phyloP scores from a whole-genome alignment of 306 rosid genomes.

The Prunus davidiana region DNA sequence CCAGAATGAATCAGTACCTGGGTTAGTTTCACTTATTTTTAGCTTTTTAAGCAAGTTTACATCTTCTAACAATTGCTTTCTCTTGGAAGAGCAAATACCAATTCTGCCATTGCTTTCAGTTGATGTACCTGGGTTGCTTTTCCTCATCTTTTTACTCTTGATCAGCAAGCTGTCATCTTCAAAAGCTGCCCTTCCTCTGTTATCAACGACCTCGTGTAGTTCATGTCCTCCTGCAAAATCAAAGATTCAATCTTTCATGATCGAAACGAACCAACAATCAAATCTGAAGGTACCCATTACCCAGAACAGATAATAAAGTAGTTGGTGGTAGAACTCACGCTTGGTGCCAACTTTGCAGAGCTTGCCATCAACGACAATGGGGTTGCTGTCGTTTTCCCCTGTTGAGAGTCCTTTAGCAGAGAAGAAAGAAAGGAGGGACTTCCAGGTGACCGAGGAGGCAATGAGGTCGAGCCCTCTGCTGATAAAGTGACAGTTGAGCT shows the following conservation, averaged over 20 bases:
- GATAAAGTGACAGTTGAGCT: slow-evolving; percentile 69
- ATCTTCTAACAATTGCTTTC: slow-evolving; percentile 54
- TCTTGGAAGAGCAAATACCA: slow-evolving; percentile 42
- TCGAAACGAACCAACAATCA: slow-evolving; percentile 4
- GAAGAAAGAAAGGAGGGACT: slow-evolving; percentile 69
- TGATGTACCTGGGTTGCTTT: background rate
- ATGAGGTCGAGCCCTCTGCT: slow-evolving; percentile 62
- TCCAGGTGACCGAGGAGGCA: slow-evolving; percentile 76
- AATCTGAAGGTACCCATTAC: background rate
- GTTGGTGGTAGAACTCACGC: slow-evolving; percentile 31
- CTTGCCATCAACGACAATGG: slow-evolving; percentile 63
- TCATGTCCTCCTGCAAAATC: slow-evolving; percentile 49
- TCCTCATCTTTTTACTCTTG: slow-evolving; percentile 51
- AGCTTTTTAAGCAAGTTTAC: slow-evolving; percentile 54
- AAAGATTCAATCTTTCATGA: background rate
- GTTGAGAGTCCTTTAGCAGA: slow-evolving; percentile 56
- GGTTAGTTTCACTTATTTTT: slow-evolving; percentile 50
- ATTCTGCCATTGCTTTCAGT: background rate
- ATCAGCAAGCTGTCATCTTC: slow-evolving; percentile 35
- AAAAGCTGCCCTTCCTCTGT: slow-evolving; percentile 16
- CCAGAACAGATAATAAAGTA: background rate
- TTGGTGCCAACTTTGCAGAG: slow-evolving; percentile 49
- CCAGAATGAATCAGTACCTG: slow-evolving; percentile 31
- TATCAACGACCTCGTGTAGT: slow-evolving; percentile 4
- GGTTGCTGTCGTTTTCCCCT: slow-evolving; percentile 29